Evolutionary conservation across 192 early-diverging fungal species (phyloP).

Genomic region (Coemansia interrupta): DNA sequence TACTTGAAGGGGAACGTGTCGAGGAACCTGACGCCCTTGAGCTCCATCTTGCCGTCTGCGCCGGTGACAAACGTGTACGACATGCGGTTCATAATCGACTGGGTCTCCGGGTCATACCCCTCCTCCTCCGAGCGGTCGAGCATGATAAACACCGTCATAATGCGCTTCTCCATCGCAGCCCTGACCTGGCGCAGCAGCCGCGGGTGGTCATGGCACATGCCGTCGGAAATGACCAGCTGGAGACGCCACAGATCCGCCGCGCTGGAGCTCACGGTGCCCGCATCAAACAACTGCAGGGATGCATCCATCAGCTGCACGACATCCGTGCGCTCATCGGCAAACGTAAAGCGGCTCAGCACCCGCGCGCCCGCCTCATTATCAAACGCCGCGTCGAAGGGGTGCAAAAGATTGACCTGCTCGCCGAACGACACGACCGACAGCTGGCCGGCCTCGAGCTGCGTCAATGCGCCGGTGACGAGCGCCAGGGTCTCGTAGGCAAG

Average conservation of each 20-base stretch:
- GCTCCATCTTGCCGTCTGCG: conserved; percentile 56
- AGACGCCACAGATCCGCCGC: conserved; percentile 88
- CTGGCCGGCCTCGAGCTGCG: conserved; percentile 93
- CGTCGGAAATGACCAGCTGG: conserved; percentile 94
- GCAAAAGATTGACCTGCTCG: conserved; percentile 76
- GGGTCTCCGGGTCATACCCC: conserved; percentile 35
- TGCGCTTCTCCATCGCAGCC: conserved; percentile 74
- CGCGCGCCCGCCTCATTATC: conserved; percentile 85
- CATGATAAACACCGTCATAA: conserved; percentile 96
- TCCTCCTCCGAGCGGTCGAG: conserved; percentile 61
- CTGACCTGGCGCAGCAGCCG: conserved; percentile 79
- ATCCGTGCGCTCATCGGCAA: conserved; percentile 84
- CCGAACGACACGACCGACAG: conserved; percentile 90
- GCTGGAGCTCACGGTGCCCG: conserved; percentile 54
- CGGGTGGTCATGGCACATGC: conserved; percentile 93
- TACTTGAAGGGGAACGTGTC: conserved; percentile 98
- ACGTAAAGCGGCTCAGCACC: conserved; percentile 87
- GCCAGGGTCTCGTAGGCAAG: conserved; percentile 94
- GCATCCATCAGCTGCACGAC: conserved; percentile 84
- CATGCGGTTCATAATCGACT: conserved; percentile 85
- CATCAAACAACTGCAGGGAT: conserved; percentile 74
- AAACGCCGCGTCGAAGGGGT: conserved; percentile 93
- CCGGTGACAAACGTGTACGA: conserved; percentile 60
- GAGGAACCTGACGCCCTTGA: conserved; percentile 80
- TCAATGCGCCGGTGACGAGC: conserved; percentile 85